phyloP scores from a whole-genome alignment of 139 green algal species.

The Gonium pectorale region DNA sequence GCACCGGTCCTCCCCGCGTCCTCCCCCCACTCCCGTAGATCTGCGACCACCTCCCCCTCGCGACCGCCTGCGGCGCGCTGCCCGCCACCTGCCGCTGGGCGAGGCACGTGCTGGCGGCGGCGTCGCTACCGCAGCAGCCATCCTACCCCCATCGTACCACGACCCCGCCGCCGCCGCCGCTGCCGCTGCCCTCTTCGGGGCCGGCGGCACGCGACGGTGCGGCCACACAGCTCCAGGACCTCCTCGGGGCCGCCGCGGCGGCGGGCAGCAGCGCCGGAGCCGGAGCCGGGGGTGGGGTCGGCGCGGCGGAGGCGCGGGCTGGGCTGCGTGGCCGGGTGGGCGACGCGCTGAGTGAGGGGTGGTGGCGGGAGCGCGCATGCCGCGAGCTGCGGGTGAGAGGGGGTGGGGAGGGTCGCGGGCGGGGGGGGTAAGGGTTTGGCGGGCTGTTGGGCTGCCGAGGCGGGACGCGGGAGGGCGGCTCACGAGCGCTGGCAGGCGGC shows the following conservation, averaged over 20 bases:
- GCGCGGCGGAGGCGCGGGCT: background rate
- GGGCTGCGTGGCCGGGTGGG: background rate
- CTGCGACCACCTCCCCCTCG: slow-evolving; percentile 17
- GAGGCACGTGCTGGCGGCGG: slow-evolving; percentile 2
- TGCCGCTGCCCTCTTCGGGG: background rate
- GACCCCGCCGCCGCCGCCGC: background rate
- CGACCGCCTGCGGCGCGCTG: background rate
- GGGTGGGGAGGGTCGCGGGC: background rate
- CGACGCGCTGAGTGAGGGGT: background rate
- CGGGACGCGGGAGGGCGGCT: no score
- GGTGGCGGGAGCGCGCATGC: background rate
- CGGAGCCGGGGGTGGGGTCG: background rate
- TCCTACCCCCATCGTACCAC: no score
- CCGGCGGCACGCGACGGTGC: no score
- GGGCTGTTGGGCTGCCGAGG: no score
- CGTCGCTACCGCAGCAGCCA: background rate
- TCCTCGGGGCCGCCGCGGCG: background rate
- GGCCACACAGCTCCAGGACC: background rate
- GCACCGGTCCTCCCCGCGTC: background rate
- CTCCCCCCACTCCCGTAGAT: background rate
- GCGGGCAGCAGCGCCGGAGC: background rate
- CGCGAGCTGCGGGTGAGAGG: slow-evolving; percentile 4
- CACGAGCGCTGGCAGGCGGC: no score
- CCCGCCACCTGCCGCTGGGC: slow-evolving; percentile 12
- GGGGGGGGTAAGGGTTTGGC: no score